phyloP scores from a whole-genome alignment of 495 filamentous ascomycete species.

The Podospora conica region DNA sequence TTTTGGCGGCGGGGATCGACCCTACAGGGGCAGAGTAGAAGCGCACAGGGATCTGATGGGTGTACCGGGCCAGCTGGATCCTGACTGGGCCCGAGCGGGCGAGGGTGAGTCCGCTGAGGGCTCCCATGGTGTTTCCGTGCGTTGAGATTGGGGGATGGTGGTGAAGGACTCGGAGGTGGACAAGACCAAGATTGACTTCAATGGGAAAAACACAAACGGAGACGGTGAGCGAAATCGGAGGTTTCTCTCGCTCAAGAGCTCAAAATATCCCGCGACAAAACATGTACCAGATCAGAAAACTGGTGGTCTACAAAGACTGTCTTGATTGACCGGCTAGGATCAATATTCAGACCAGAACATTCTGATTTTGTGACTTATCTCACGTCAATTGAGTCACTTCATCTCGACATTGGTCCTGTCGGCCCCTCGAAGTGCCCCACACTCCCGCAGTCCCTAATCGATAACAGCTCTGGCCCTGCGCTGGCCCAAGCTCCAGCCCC shows the following conservation, averaged over 20 bases:
- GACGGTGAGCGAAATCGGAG: conserved; percentile 20
- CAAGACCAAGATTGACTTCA: background rate
- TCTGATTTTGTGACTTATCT: background rate
- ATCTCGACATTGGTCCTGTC: background rate
- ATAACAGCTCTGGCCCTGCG: background rate
- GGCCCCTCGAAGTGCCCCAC: too few relatives aligned
- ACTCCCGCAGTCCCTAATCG: background rate
- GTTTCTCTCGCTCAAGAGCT: background rate
- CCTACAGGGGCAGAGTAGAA: conserved; percentile 57
- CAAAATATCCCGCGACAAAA: background rate
- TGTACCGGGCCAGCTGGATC: conserved; percentile 21
- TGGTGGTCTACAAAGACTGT: background rate
- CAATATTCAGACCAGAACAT: background rate
- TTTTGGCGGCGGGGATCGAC: conserved; percentile 64
- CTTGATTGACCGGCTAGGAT: background rate
- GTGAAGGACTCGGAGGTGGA: background rate
- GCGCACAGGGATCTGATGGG: conserved; percentile 13
- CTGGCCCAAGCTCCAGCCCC: conserved; percentile 15
- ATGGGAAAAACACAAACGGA: conserved; percentile 8
- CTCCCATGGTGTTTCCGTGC: conserved; percentile 13
- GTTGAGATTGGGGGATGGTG: background rate
- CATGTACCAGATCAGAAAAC: background rate
- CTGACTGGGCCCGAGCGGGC: conserved; percentile 27
- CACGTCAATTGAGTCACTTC: conserved; percentile 2
- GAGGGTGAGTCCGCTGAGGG: conserved; percentile 19